Evolutionary conservation across 176 grass and related monocot species (phyloP).

Genomic region (Bolboschoenus planiculmis): DNA sequence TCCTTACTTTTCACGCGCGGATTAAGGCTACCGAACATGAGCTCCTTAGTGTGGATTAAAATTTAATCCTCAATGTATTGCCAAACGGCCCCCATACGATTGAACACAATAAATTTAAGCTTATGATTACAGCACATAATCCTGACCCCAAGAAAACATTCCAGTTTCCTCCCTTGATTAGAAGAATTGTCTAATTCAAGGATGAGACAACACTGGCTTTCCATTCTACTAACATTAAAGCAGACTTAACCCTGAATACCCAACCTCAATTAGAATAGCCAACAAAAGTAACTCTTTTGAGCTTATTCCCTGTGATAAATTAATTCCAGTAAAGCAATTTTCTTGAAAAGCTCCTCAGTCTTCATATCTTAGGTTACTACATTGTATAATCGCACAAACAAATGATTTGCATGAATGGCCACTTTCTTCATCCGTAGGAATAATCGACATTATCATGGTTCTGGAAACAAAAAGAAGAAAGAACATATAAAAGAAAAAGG

Average conservation of each 20-base stretch:
- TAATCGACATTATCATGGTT: neutral
- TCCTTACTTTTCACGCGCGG: no score
- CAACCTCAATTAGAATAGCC: neutral
- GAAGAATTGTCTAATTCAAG: no score
- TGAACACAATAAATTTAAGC: no score
- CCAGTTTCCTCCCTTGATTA: no score
- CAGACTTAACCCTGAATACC: neutral
- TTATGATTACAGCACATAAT: no score
- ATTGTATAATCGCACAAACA: neutral
- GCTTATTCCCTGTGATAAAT: neutral
- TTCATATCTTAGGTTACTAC: neutral
- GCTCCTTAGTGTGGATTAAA: no score
- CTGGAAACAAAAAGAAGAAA: neutral
- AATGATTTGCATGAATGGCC: neutral
- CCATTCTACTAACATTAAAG: no score
- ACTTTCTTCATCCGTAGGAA: neutral
- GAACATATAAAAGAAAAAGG: neutral
- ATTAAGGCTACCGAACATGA: no score
- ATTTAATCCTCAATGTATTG: no score
- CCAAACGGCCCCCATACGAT: no score
- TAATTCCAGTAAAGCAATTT: neutral
- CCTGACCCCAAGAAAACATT: no score
- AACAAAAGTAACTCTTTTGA: neutral
- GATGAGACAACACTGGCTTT: no score
- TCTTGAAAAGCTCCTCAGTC: neutral